Evolutionary conservation across 2,329 filamentous ascomycete species (phyloP), one percentile per base, ranked within the genome.

Genomic region (Drechmeria coniospora): DNA sequence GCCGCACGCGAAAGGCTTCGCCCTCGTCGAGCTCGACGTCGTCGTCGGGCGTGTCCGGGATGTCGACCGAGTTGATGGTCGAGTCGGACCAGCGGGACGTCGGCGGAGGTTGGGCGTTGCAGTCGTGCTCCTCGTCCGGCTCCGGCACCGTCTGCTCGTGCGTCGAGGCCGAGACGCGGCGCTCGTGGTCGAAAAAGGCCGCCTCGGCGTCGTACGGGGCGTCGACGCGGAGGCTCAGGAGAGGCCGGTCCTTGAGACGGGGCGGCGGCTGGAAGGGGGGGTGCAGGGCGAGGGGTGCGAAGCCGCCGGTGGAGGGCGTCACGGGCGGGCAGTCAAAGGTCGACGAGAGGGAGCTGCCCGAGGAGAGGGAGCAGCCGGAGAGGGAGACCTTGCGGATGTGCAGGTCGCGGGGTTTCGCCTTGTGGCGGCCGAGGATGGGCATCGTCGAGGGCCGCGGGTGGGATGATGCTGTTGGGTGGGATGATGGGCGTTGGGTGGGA

Each of bases 21-120:
- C 38, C 41, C 17, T 40, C 43, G 13, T 36, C 36, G 14, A 39
- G 37, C 6, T 35, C 25, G n/a, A 12, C 13, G 23, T 29, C 32
- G 5, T 43, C 37, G n/a, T 47, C 44, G 18, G 33, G 21, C 8
- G 35, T 23, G 15, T 39, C 37, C 18, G 45, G 33, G 27, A 38
- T 42, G 25, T 40, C 39, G 15, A 47, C 30, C 3, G 45, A 43
- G 34, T 51, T 43, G 30, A 57, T 49, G 17, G 56, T 59, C 6
- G 56, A 59, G 29, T 56, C 55, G 21, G 56, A 59, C 56, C 56
- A 59, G 31, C 47, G 50, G 13, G 54, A 58, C 27, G 47, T 43
- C 2, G 46, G 49, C 36, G 54, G 32, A 4, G 41, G 35, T n/a
- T 13, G 51, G 49, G 12, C 46, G 42, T 32, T 40, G 37, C n/a